A percentile compares a stretch with the other conserved stretches of the same genome.
Conservation (phyloP, 2,329 filamentous ascomycete genomes). For the Hyphodiscus sp. region DNA sequence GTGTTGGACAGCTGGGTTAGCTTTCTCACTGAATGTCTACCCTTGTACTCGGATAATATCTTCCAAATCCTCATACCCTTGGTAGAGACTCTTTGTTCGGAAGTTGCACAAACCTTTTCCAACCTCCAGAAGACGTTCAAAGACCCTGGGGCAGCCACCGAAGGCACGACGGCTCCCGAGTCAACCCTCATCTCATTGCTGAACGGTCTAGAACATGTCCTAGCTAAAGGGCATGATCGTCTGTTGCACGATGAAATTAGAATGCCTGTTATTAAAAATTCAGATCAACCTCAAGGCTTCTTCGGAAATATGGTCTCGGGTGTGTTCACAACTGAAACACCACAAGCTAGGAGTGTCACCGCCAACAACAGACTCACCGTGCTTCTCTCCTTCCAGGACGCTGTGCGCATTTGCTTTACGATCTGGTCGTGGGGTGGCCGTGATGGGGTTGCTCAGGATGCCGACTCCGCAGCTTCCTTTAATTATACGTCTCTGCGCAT, state of each 20-base stretch:
- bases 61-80: constrained; percentile 88
- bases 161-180: constrained; percentile 48
- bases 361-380: constrained; percentile 92
- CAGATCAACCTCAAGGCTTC: constrained; percentile 78
- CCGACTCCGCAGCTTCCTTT: constrained; percentile 71
- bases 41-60: constrained; percentile 75
- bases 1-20: constrained; percentile 88
- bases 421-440: constrained; percentile 92
- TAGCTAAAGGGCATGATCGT: constrained; percentile 81
- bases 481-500: constrained; percentile 85
- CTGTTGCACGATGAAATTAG: constrained; percentile 70
- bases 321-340: constrained; percentile 74
- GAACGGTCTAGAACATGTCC: constrained; percentile 86
- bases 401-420: constrained; percentile 81
- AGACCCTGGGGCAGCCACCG: constrained; percentile 28
- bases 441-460: constrained; percentile 54
- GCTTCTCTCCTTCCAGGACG: constrained; percentile 92
- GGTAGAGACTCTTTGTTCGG: constrained; percentile 79
- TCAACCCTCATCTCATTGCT: constrained; percentile 75
- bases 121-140: constrained; percentile 62
- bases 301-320: constrained; percentile 94
- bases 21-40: constrained; percentile 77
- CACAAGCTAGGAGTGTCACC: constrained; percentile 72
- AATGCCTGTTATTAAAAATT: constrained; percentile 63
- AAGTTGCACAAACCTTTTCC: constrained; percentile 68